phyloP scores from a whole-genome alignment of 306 rosid species.

The Cucurbita argyrosperma region DNA sequence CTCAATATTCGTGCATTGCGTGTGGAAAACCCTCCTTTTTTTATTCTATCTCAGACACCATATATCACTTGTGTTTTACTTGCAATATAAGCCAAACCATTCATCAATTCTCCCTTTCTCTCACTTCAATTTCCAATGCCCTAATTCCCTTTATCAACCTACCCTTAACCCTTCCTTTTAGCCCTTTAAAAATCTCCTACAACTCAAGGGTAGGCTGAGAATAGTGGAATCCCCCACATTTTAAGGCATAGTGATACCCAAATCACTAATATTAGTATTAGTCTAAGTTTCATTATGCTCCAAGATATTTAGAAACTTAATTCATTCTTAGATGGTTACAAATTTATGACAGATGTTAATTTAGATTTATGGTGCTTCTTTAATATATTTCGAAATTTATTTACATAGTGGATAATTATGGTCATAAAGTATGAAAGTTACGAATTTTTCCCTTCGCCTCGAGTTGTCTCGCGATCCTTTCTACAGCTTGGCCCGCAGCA shows the following conservation, averaged over 20 bases:
- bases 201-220: background rate
- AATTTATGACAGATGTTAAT: too few species aligned
- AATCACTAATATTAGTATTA: too few species aligned
- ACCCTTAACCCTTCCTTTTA: background rate
- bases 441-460: too few species aligned
- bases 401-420: too few species aligned
- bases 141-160: background rate
- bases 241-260: background rate
- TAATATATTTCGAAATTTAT: too few species aligned
- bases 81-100: background rate
- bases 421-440: too few species aligned
- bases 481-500: too few species aligned
- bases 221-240: background rate
- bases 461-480: too few species aligned
- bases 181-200: background rate
- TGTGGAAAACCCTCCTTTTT: background rate
- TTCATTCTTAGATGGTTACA: too few species aligned
- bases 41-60: background rate
- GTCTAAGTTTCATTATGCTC: too few species aligned
- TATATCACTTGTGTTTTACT: background rate
- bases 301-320: too few species aligned
- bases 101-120: background rate
- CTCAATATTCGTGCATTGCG: constrained; percentile 6
- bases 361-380: too few species aligned
- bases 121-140: constrained; percentile 5